Percentiles rank a stretch among this genome's conserved stretches.
Evolutionary conservation across 345 rosid genomes (phyloP).

Genomic region (Brassica juncea): DNA sequence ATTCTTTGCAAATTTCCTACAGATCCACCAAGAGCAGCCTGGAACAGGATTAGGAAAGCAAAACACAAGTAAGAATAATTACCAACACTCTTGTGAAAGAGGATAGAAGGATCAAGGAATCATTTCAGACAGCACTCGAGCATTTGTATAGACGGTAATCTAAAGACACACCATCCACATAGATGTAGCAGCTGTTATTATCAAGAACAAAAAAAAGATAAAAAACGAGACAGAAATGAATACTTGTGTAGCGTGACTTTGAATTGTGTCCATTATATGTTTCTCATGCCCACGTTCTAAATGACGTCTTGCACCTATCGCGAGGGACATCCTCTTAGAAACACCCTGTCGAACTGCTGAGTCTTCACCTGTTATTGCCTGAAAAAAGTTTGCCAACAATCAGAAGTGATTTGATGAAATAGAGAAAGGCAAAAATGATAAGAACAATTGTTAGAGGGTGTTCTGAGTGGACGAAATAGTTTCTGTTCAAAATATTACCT

Average conservation of each 20-base stretch:
- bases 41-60: conserved; percentile 24
- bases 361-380: conserved; percentile 84
- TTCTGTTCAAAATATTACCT: conserved; percentile 47
- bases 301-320: conserved; percentile 88
- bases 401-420: conserved; percentile 13
- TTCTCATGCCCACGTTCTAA: conserved; percentile 94
- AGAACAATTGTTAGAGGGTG: conserved; percentile 20
- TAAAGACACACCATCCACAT: conserved; percentile 4
- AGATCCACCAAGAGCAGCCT: conserved; percentile 99
- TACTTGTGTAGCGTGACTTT: conserved; percentile 96
- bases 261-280: conserved; percentile 87
- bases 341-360: conserved; percentile 50
- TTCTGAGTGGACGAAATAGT: background rate
- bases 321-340: conserved; percentile 78
- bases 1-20: conserved; percentile 94
- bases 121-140: conserved; percentile 6
- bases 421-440: background rate
- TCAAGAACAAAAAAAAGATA: background rate
- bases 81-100: conserved; percentile 26
- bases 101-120: background rate
- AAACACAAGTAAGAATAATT: conserved; percentile 24
- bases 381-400: conserved; percentile 39
- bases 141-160: conserved; percentile 9
- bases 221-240: conserved; percentile 15
- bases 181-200: background rate